A percentile compares a stretch with the other conserved stretches of the same genome.
phyloP scores from a whole-genome alignment of 208 protist genomes.

The Zelonia costaricensis region DNA sequence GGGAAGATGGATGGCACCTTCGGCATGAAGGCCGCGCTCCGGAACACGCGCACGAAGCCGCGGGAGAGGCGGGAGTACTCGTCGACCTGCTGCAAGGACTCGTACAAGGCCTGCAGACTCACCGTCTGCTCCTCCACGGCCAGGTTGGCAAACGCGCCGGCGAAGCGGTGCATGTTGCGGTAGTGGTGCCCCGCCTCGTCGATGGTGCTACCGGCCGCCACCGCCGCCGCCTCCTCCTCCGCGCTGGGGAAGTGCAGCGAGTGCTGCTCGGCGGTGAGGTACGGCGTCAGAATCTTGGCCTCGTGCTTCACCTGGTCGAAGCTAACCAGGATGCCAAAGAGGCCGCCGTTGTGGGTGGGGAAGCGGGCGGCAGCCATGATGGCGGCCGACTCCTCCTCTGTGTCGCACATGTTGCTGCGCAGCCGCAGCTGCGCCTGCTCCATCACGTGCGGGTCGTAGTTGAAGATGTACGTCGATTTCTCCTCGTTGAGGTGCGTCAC shows the following conservation, averaged over 20 bases:
- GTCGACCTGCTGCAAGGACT: slow-evolving; percentile 63
- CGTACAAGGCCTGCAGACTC: slow-evolving; percentile 80
- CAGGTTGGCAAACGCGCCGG: slow-evolving; percentile 39
- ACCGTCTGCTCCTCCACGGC: slow-evolving; percentile 74
- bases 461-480: slow-evolving; percentile 80
- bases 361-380: slow-evolving; percentile 44
- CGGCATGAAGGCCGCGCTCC: slow-evolving; percentile 35
- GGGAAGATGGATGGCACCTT: slow-evolving; percentile 80
- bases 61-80: slow-evolving; percentile 70
- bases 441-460: slow-evolving; percentile 89
- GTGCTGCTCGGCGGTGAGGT: slow-evolving; percentile 48
- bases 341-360: slow-evolving; percentile 48
- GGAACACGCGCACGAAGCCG: slow-evolving; percentile 90
- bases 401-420: slow-evolving; percentile 75
- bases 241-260: slow-evolving; percentile 22
- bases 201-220: neutral
- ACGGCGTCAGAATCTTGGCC: slow-evolving; percentile 62
- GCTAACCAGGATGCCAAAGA: slow-evolving; percentile 73
- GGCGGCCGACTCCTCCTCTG: slow-evolving; percentile 54
- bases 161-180: slow-evolving; percentile 27
- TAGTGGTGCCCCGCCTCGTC: slow-evolving; percentile 5
- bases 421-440: slow-evolving; percentile 80
- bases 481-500: slow-evolving; percentile 49
- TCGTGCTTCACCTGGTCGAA: slow-evolving; percentile 76
- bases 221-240: neutral